Evolutionary conservation across 441 rosid genomes (phyloP).

Genomic region (Biscutella laevigata): DNA sequence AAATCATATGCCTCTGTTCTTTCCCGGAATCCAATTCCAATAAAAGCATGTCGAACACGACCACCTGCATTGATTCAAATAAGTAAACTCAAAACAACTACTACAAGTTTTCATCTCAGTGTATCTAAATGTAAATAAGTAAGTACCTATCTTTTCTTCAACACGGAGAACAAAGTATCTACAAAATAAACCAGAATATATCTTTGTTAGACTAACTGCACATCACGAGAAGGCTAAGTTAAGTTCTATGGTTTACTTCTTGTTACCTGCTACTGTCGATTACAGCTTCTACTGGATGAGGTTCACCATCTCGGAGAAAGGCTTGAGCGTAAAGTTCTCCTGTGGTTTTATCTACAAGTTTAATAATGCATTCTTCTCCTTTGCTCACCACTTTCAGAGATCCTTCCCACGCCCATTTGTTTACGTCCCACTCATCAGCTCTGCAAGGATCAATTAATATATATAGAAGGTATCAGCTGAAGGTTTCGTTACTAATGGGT

Average conservation of each 20-base stretch:
- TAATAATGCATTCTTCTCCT: constrained; percentile 92
- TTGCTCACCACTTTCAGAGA: constrained; percentile 71
- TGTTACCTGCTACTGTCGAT: constrained; percentile 93
- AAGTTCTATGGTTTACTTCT: not conserved
- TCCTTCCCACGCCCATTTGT: constrained; percentile 99
- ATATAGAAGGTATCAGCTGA: not conserved
- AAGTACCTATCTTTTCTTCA: constrained; percentile 80
- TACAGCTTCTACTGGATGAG: constrained; percentile 91
- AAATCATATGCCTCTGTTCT: constrained; percentile 96
- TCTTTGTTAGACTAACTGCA: constrained; percentile 22
- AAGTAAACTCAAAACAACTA: constrained; percentile 14
- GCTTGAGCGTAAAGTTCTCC: constrained; percentile 90
- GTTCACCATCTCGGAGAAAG: constrained; percentile 83
- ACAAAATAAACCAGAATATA: constrained; percentile 33
- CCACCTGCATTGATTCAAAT: constrained; percentile 46
- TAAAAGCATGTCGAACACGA: constrained; percentile 85
- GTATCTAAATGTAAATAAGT: constrained; percentile 4
- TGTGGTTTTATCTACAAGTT: constrained; percentile 81
- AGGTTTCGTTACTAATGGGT: not conserved
- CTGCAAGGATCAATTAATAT: constrained; percentile 32
- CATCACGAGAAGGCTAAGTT: constrained; percentile 10
- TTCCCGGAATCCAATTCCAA: constrained; percentile 93
- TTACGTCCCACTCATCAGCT: constrained; percentile 98
- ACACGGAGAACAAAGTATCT: constrained; percentile 96
- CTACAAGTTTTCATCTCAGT: constrained; percentile 7